Percentiles rank a stretch among this genome's conserved stretches.
These are phyloP conservation scores for Scytalidium sp. DNA, from an alignment of 2,329 filamentous ascomycete genomes.

Conservation along the genomic window DNA sequence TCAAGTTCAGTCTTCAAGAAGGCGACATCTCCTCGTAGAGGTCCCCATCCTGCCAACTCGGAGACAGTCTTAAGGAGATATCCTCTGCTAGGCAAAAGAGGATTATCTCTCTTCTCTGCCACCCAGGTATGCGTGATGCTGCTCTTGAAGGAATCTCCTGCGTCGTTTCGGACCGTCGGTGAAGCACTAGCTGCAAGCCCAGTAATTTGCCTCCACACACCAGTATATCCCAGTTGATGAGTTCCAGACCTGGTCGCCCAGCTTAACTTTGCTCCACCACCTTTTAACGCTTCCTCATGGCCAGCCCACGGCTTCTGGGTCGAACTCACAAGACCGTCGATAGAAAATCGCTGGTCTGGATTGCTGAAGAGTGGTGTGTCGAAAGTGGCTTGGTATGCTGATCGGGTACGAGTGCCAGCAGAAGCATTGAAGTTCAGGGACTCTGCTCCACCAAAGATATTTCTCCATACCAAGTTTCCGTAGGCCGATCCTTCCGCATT, in stretches of 20 bases:
- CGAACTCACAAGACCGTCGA: slow-evolving; percentile 79
- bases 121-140: slow-evolving; percentile 79
- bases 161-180: slow-evolving; percentile 76
- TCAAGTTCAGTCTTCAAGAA: slow-evolving; percentile 93
- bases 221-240: slow-evolving; percentile 76
- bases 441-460: slow-evolving; percentile 93
- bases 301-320: slow-evolving; percentile 91
- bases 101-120: slow-evolving; percentile 77
- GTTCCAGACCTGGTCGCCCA: slow-evolving; percentile 67
- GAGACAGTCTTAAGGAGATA: slow-evolving; percentile 75
- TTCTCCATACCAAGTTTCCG: slow-evolving; percentile 80
- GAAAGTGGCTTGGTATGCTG: slow-evolving; percentile 84
- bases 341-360: slow-evolving; percentile 73
- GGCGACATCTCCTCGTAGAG: slow-evolving; percentile 83
- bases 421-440: slow-evolving; percentile 84
- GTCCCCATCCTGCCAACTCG: slow-evolving; percentile 85
- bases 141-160: slow-evolving; percentile 88
- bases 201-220: slow-evolving; percentile 86
- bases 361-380: slow-evolving; percentile 81
- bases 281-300: slow-evolving; percentile 85
- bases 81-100: slow-evolving; percentile 78
- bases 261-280: slow-evolving; percentile 71
- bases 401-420: slow-evolving; percentile 84
- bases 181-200: slow-evolving; percentile 73
- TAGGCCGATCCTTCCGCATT: slow-evolving; percentile 94